Percentiles rank a stretch among this genome's conserved stretches.
phyloP scores from a whole-genome alignment of 345 rosid genomes.

The Dimocarpus longan region DNA sequence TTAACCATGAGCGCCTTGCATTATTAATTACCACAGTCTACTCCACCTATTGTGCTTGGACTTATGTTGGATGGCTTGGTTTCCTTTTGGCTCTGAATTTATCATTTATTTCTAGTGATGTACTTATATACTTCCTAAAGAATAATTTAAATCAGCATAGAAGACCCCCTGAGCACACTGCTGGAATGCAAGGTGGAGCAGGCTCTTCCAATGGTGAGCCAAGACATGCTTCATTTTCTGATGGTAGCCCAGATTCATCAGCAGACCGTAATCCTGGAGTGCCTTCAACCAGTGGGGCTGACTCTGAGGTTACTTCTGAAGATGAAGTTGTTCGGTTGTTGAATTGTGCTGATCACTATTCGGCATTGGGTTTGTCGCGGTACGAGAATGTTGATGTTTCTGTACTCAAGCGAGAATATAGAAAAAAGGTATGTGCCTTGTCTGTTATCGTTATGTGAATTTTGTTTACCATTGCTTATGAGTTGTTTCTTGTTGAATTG shows the following conservation, averaged over 20 bases:
- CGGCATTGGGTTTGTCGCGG: constrained; percentile 72
- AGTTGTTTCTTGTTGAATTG: not conserved
- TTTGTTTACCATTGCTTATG: not conserved
- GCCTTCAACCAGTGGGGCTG: constrained; percentile 85
- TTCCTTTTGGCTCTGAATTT: constrained; percentile 81
- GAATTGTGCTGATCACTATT: constrained; percentile 80
- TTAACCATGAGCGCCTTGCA: constrained; percentile 71
- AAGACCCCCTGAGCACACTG: constrained; percentile 44
- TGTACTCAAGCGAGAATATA: constrained; percentile 82
- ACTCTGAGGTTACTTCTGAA: constrained; percentile 85
- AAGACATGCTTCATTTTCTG: constrained; percentile 55
- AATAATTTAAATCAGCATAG: constrained; percentile 56
- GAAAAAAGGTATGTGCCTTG: constrained; percentile 71
- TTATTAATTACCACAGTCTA: constrained; percentile 61
- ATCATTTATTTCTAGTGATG: constrained; percentile 91
- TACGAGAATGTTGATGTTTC: constrained; percentile 67
- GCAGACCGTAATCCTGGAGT: constrained; percentile 73
- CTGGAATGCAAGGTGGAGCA: constrained; percentile 49
- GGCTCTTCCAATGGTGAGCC: constrained; percentile 49
- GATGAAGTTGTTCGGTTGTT: constrained; percentile 86
- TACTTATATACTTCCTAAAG: constrained; percentile 72
- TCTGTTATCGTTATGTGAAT: constrained; percentile 1
- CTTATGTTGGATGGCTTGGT: constrained; percentile 82
- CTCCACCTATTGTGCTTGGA: constrained; percentile 80
- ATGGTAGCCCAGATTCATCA: constrained; percentile 58